A percentile compares a stretch with the other conserved stretches of the same genome.
Evolutionary conservation across 805 yeast genomes (phyloP).

Genomic region (Saturnispora zaruensis): DNA sequence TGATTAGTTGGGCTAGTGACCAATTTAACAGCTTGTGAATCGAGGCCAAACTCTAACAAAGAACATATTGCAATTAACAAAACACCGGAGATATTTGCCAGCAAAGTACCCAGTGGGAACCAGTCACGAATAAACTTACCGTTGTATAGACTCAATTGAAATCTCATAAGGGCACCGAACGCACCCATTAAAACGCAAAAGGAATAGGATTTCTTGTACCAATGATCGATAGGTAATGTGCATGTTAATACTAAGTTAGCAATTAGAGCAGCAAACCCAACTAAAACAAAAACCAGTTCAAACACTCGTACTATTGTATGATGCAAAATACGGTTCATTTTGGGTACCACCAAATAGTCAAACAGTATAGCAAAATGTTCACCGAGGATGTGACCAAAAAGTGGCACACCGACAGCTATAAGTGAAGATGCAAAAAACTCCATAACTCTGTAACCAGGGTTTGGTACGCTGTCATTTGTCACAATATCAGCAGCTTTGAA

Average conservation of each 20-base stretch:
- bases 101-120: slow-evolving; percentile 49
- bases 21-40: slow-evolving; percentile 3
- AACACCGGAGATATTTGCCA: slow-evolving; percentile 28
- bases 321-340: slow-evolving; percentile 8
- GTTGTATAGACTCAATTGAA: slow-evolving; percentile 45
- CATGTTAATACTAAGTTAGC: slow-evolving; percentile 37
- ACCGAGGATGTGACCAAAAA: slow-evolving; percentile 54
- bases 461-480: slow-evolving; percentile 33
- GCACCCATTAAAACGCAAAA: slow-evolving; percentile 62
- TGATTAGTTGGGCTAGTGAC: slow-evolving; percentile 14
- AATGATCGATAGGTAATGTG: slow-evolving; percentile 23
- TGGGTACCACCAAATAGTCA: slow-evolving; percentile 11
- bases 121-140: slow-evolving; percentile 20
- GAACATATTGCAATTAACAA: slow-evolving; percentile 17
- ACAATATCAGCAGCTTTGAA: slow-evolving; percentile 37
- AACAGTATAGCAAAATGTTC: slow-evolving; percentile 30
- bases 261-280: slow-evolving; percentile 27
- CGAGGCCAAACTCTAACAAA: slow-evolving; percentile 16
- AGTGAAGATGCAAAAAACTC: slow-evolving; percentile 58
- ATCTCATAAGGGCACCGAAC: slow-evolving; percentile 57
- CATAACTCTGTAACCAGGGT: slow-evolving; percentile 72
- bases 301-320: slow-evolving; percentile 9
- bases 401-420: slow-evolving; percentile 52
- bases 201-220: slow-evolving; percentile 62
- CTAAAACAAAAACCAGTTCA: slow-evolving; percentile 12